Base-by-base conservation (phyloP, 169 alveolate species). In the Cryptosporidium sp. region DNA sequence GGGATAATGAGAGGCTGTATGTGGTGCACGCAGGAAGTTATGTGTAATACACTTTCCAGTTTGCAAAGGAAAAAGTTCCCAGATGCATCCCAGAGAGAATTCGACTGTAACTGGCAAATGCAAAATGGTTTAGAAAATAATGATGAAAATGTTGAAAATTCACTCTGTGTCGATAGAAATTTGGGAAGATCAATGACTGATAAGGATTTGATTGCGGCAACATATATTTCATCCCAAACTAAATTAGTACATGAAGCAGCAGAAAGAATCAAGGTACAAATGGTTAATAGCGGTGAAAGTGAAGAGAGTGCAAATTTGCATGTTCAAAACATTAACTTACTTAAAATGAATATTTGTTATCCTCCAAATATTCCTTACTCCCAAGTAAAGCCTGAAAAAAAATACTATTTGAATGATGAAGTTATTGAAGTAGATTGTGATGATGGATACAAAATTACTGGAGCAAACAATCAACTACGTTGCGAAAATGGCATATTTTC, bases 1-100 rank as follows among this genome's bases (percentile, higher is more conserved):
- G 89, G 89, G 3, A 39, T 62, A n/a, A 80, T 80, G 73, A 80
- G 89, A 44, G 89, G 89, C 10, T 80, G 89, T 80, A 65, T 80
- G 89, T 80, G 89, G 89, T 80, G 89, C 44, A 61, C 69, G 2
- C 89, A 80, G 26, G 89, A 80, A 65, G 44, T 60, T 31, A 80
- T 65, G 80, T 80, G 89, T 65, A 62, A 62, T 23, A 39, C 89
- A 4, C 60, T 80, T 21, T 37, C 72, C 0, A 80, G 42, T 18
- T n/a, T 80, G 44, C 89, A 80, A 80, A 60, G 10, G 37, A 53
- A 80, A 62, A 80, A 80, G 53, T 80, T 26, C 37, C 89, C 89
- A 14, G 89, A 80, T 3, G 2, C 26, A 12, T 61, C 62, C 16
- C 18, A 80, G n/a, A 61, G 89, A 65, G 52, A 62, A 65, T 80